Base-by-base conservation (phyloP, 768 basidiomycete species). In the Neoboletus brunneissimus region DNA sequence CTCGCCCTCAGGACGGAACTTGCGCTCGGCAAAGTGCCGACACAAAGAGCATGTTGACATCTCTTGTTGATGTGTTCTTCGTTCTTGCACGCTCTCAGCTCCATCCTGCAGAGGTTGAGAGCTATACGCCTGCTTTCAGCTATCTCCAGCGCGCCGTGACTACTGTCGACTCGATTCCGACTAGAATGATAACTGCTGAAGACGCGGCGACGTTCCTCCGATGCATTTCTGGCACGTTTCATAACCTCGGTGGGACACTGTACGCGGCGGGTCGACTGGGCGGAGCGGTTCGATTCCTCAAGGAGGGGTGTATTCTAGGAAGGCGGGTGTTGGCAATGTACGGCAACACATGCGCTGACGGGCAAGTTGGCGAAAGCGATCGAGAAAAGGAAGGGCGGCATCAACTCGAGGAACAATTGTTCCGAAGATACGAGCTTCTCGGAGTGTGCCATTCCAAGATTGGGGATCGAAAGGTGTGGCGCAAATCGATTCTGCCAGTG, bases 401-500 rank as follows among this genome's bases (percentile, higher is more conserved):
- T 43, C 80, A 82, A 59, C 74, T 91, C 2, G 79, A 83, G 55
- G 83, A 85, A 32, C 85, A 88, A 57, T 62, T 94, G 27, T 81
- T 80, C 59, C 78, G 86, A 22, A 75, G 93, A 45, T 95, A 87
- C 81, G 92, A 97, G 72, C 69, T 96, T 31, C 74, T 95, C 25
- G 93, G 82, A 0, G 83, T 88, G 5, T 93, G 91, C 67, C 85
- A 84, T 64, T 79, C 81, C 29, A 94, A 90, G 69, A 84, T 85
- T 27, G 88, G 87, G 0, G 88, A 96, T 61, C 79, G 87, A 22
- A 82, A 81, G 80, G 94, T 91, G 44, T 31, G 77, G 49, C 58
- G 13, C 27, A n/a, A n/a, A 25, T 59, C 52, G 16, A 40, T 49
- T 50, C 43, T 52, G 56, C 22, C 13, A 1, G 0, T 34, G n/a